These are phyloP conservation scores for Camellia granthamiana DNA, from an alignment of 148 eudicot species.

Conservation along the genomic window DNA sequence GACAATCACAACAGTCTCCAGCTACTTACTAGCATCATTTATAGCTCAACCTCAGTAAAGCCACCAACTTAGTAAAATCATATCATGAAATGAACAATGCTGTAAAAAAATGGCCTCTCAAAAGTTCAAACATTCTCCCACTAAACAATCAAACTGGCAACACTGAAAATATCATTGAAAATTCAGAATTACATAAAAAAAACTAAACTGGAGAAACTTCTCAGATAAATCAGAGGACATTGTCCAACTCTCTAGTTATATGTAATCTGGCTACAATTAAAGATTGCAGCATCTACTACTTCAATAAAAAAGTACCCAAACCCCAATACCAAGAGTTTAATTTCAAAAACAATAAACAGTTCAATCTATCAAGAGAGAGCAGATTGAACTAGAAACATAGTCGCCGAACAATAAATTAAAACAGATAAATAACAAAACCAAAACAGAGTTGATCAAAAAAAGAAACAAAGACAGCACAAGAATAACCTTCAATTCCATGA, in stretches of 20 bases:
- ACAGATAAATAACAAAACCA: neutral
- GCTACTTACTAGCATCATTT: neutral
- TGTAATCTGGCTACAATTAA: conserved; percentile 10
- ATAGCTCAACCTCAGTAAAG: neutral
- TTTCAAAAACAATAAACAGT: too few species aligned
- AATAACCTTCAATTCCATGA: conserved; percentile 3
- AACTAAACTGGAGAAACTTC: neutral
- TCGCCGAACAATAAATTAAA: neutral
- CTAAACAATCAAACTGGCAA: neutral
- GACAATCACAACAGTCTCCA: neutral
- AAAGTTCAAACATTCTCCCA: neutral
- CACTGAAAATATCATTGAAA: neutral
- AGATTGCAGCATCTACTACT: neutral
- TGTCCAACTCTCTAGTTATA: conserved; percentile 9
- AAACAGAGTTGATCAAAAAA: neutral
- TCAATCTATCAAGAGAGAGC: neutral
- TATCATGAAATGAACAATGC: neutral
- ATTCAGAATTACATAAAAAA: neutral
- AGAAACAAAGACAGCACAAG: neutral
- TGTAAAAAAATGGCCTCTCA: neutral
- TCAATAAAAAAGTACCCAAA: neutral
- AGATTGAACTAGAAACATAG: neutral
- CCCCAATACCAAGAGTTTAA: neutral
- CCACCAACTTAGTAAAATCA: neutral
- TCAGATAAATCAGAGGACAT: conserved; percentile 7